These are phyloP conservation scores for Globisporangium mamillatum DNA, from an alignment of 352 stramenopile genomes.

Conservation along the genomic window DNA sequence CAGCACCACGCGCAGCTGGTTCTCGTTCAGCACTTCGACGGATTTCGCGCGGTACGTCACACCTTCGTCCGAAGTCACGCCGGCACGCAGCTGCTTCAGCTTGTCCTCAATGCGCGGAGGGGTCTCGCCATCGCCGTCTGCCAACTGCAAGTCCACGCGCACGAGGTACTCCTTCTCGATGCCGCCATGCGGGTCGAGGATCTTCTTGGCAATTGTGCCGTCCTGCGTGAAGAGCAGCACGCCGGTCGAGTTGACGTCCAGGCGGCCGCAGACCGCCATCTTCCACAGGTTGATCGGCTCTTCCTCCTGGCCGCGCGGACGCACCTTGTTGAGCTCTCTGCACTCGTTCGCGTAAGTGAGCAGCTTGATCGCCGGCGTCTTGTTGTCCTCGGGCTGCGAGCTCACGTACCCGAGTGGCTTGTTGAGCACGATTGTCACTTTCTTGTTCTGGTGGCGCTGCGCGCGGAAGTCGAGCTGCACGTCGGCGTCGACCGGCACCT, in stretches of 20 bases:
- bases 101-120: conserved; percentile 43
- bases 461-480: conserved; percentile 61
- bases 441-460: conserved; percentile 71
- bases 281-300: conserved; percentile 71
- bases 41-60: conserved; percentile 75
- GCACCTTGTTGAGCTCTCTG: conserved; percentile 48
- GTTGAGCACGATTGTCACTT: conserved; percentile 81
- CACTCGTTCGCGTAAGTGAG: conserved; percentile 80
- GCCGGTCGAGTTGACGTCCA: conserved; percentile 84
- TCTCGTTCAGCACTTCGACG: conserved; percentile 75
- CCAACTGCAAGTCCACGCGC: conserved; percentile 63
- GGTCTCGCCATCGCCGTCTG: conserved; percentile 32
- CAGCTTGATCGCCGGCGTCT: conserved; percentile 68
- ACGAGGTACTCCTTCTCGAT: conserved; percentile 88
- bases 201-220: conserved; percentile 68
- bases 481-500: conserved; percentile 54
- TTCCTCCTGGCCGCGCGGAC: conserved; percentile 27
- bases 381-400: conserved; percentile 67
- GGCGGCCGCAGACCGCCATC: conserved; percentile 77
- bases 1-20: conserved; percentile 88
- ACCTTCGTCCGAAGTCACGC: conserved; percentile 54
- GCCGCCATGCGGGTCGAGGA: conserved; percentile 65
- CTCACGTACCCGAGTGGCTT: conserved; percentile 82
- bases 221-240: conserved; percentile 83
- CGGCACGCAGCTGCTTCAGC: conserved; percentile 44